Percentiles rank a stretch among this genome's conserved stretches.
These are phyloP conservation scores for Lactarius hengduanensis DNA, from an alignment of 768 basidiomycete genomes.

Conservation along the genomic window DNA sequence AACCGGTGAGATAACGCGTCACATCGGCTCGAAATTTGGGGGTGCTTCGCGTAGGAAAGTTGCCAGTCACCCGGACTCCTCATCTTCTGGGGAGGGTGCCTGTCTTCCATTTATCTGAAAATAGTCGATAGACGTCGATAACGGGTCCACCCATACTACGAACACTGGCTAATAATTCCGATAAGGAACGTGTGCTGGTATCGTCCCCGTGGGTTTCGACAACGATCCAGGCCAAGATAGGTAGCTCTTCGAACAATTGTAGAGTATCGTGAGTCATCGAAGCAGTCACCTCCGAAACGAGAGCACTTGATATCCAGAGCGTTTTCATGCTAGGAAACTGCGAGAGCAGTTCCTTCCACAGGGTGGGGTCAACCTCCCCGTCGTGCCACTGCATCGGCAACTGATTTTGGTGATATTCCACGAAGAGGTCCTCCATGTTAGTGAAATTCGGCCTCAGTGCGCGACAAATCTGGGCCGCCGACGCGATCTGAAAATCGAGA, in stretches of 20 bases:
- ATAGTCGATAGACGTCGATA: constrained; percentile 6
- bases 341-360: not conserved
- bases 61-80: not conserved
- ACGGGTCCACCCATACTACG: not conserved
- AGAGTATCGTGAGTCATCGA: not conserved
- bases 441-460: not conserved
- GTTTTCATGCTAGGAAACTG: constrained; percentile 6
- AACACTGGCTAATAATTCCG: not conserved
- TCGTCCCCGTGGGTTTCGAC: not conserved
- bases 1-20: not conserved
- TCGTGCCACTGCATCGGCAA: not conserved
- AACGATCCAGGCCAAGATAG: constrained; percentile 6
- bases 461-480: constrained; percentile 1
- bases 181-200: not conserved
- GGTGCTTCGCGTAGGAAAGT: not conserved
- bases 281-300: not conserved
- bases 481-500: constrained; percentile 10
- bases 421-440: constrained; percentile 5
- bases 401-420: constrained; percentile 4
- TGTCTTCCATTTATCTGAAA: constrained; percentile 7
- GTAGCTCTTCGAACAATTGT: not conserved
- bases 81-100: not conserved
- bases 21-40: not conserved
- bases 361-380: not conserved
- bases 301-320: constrained; percentile 12